Conservation (phyloP, 108 stramenopile species). For the Cyclotella atomus region DNA sequence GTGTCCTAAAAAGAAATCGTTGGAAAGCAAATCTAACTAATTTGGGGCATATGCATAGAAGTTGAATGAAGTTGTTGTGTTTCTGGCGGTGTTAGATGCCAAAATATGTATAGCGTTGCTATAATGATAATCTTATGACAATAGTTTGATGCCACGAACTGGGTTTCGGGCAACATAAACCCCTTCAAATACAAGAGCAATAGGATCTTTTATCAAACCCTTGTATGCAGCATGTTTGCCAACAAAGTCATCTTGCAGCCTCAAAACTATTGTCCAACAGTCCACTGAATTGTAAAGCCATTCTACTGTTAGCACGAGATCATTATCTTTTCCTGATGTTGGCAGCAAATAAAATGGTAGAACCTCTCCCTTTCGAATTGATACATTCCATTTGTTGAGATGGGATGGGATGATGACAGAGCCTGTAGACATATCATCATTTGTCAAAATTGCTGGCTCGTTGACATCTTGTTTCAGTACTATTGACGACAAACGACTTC, state of each 20-base stretch:
- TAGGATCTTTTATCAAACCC: neutral
- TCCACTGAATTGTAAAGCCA: neutral
- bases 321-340: neutral
- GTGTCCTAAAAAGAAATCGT: conserved; percentile 14
- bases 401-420: conserved; percentile 22
- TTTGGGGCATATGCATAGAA: too few relatives aligned
- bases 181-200: neutral
- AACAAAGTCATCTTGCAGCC: neutral
- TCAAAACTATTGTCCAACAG: neutral
- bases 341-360: conserved; percentile 21
- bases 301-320: neutral
- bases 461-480: neutral
- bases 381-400: conserved; percentile 20
- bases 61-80: too few relatives aligned
- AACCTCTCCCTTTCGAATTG: conserved; percentile 20
- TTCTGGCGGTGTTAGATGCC: neutral
- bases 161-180: conserved; percentile 5
- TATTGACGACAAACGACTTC: conserved; percentile 32
- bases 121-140: too few relatives aligned
- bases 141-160: too few relatives aligned
- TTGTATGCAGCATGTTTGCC: neutral
- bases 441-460: neutral
- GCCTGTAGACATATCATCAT: neutral
- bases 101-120: too few relatives aligned
- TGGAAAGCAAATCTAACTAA: too few relatives aligned